Evolutionary conservation across 257 asterid genomes (phyloP).

Genomic region (Scutellaria minor): DNA sequence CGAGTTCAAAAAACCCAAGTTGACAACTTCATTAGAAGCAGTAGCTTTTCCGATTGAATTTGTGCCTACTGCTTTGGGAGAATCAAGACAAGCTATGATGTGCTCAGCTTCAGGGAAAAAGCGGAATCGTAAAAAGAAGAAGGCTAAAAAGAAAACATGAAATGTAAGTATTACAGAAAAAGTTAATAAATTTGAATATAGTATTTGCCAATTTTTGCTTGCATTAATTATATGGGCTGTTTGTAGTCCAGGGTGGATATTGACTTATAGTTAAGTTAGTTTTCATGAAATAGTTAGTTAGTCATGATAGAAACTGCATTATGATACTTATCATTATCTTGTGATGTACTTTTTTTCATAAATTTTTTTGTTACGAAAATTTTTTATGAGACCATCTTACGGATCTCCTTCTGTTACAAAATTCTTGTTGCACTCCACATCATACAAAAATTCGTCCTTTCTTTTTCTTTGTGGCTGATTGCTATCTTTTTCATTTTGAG

Average conservation of each 20-base stretch:
- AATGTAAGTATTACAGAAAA: constrained; percentile 45
- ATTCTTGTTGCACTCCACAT: too few species aligned
- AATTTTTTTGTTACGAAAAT: too few species aligned
- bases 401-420: too few species aligned
- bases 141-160: constrained; percentile 33
- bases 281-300: too few species aligned
- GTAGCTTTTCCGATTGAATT: constrained; percentile 40
- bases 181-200: not conserved
- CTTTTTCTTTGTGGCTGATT: too few species aligned
- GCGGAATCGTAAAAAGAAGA: constrained; percentile 42
- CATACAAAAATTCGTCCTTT: too few species aligned
- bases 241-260: not conserved
- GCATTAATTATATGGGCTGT: not conserved
- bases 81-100: constrained; percentile 17
- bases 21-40: constrained; percentile 23
- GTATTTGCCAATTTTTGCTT: not conserved
- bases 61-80: constrained; percentile 45
- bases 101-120: constrained; percentile 32
- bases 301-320: too few species aligned
- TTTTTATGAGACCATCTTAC: too few species aligned
- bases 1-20: constrained; percentile 42
- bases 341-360: too few species aligned
- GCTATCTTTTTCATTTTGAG: too few species aligned
- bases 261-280: too few species aligned
- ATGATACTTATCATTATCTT: too few species aligned